Evolutionary conservation across 352 stramenopile genomes (phyloP), one percentile per base, ranked within the genome.

Genomic region (Peronosclerospora sorghi): DNA sequence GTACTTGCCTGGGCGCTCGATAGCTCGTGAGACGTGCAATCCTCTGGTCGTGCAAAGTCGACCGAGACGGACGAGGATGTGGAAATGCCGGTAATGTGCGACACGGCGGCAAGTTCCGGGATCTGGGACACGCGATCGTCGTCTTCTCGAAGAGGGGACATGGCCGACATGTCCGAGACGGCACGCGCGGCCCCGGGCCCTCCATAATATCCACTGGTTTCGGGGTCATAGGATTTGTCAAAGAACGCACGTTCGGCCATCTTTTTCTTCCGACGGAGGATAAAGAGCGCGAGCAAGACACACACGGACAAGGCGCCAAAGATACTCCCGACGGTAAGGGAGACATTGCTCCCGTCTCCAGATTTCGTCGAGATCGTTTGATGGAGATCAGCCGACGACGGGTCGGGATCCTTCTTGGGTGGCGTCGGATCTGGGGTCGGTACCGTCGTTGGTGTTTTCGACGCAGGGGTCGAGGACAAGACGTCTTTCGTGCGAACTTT

Each of bases 251-350:
- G 43, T 1, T 54, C 47, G 35, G 82, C 72, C 15, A 85, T 57
- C 1, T 47, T 71, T 54, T 77, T 80, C 56, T 79, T 76, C 36
- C 58, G 58, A 38, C 48, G 59, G 12, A 85, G 51, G 10, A 82
- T 61, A 27, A 87, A 68, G 34, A 73, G 46, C 17, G 59, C 64
- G 24, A 85, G 52, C 14, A 68, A 51, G 1, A 39, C 69, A 19
- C 68, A 74, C 8, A 60, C 50, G 9, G 51, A 63, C 3, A 80
- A 29, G 6, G 68, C 49, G 10, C 67, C 72, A 12, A 87, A 38
- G 19, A 87, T 63, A 2, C 63, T 48, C 23, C 72, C 65, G 2
- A 82, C 54, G 0, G 67, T 83, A 6, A 55, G 62, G 0, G 68
- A 77, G 3, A 58, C 48, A 19, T 41, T 61, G 17, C 58, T 61